phyloP scores from a whole-genome alignment of 805 yeast species.

The Candida suzukii region DNA sequence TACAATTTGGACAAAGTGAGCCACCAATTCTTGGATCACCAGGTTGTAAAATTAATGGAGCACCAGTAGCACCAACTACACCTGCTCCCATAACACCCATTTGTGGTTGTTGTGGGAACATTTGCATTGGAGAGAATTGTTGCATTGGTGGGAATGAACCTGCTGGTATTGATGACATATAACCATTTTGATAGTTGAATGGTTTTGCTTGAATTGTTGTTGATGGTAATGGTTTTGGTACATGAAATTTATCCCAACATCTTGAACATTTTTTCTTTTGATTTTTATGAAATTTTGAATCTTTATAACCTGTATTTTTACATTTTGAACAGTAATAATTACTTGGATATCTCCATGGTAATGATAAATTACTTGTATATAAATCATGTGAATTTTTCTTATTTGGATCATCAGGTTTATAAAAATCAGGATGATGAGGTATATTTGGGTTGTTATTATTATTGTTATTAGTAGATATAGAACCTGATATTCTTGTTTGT shows the following conservation, averaged over 20 bases:
- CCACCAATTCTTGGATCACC: constrained; percentile 83
- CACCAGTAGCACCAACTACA: constrained; percentile 8
- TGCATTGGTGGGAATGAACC: constrained; percentile 21
- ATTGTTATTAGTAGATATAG: no score
- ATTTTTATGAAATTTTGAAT: constrained; percentile 27
- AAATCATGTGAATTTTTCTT: constrained; percentile 19
- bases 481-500: no score
- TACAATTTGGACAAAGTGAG: constrained; percentile 59
- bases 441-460: background rate
- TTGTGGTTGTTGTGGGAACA: background rate
- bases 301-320: constrained; percentile 60
- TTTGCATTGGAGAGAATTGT: background rate
- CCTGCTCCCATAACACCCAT: background rate
- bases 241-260: constrained; percentile 62
- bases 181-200: constrained; percentile 18
- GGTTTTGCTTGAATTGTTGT: constrained; percentile 18
- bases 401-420: constrained; percentile 1
- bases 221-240: constrained; percentile 11
- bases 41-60: constrained; percentile 44
- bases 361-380: constrained; percentile 38
- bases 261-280: constrained; percentile 59
- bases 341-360: constrained; percentile 64
- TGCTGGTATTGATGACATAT: no score
- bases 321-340: constrained; percentile 62
- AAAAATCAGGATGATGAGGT: constrained; percentile 10